These are phyloP conservation scores for Arthroderma uncinatum DNA, from an alignment of 2,329 filamentous ascomycete species.

Conservation along the genomic window DNA sequence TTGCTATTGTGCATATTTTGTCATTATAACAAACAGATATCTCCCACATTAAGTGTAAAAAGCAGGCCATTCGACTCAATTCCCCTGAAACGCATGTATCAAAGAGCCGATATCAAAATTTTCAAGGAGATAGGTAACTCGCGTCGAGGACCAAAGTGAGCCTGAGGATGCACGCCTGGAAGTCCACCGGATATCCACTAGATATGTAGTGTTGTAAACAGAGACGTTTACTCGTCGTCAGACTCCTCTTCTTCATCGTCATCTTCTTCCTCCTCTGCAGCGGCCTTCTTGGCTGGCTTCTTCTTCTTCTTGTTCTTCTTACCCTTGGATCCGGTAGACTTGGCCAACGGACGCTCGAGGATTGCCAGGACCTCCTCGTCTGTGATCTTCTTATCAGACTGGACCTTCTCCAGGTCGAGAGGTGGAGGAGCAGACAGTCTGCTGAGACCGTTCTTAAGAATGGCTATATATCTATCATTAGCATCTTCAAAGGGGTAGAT, in stretches of 20 bases:
- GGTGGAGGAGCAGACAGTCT: conserved; percentile 67
- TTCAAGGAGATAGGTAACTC: neutral
- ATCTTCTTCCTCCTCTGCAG: conserved; percentile 30
- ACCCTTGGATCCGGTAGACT: conserved; percentile 55
- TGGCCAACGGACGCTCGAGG: conserved; percentile 69
- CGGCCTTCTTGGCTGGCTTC: conserved; percentile 36
- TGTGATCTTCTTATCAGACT: conserved; percentile 95
- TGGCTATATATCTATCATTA: conserved; percentile 46
- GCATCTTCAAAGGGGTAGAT: neutral
- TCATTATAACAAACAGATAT: neutral
- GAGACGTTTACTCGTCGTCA: neutral
- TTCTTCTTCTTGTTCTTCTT: conserved; percentile 90
- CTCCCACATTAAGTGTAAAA: neutral
- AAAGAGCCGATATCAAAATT: neutral
- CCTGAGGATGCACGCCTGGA: too few relatives aligned
- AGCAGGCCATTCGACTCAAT: conserved; percentile 16
- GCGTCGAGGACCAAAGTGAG: neutral
- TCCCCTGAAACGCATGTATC: conserved; percentile 17
- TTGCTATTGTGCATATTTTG: neutral
- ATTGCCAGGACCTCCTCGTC: conserved; percentile 95
- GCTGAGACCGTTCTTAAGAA: conserved; percentile 94
- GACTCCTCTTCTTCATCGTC: conserved; percentile 21
- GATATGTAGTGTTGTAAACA: too few relatives aligned
- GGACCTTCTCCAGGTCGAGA: conserved; percentile 67
- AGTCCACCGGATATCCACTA: too few relatives aligned